Evolutionary conservation across 208 protist species (phyloP).

Genomic region (Wallacemonas sp.): DNA sequence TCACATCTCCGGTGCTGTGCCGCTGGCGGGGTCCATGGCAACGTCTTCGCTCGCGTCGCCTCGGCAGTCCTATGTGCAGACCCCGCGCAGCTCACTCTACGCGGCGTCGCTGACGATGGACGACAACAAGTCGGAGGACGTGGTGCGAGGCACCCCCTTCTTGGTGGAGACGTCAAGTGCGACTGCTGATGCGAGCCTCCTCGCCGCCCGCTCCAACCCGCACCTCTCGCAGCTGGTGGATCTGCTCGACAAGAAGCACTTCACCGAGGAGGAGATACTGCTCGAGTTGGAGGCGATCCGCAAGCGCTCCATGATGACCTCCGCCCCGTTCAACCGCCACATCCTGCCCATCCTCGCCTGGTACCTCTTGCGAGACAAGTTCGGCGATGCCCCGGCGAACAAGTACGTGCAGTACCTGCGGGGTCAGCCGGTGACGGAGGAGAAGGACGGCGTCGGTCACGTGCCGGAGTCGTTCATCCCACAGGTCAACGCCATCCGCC

Average conservation of each 20-base stretch:
- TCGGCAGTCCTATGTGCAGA: constrained; percentile 9
- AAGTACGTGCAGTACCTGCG: constrained; percentile 28
- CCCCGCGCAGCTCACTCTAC: neutral
- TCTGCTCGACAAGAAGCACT: constrained; percentile 35
- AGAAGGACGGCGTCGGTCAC: constrained; percentile 9
- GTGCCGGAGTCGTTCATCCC: constrained; percentile 30
- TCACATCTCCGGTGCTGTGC: neutral
- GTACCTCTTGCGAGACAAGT: constrained; percentile 41
- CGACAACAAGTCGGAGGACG: neutral
- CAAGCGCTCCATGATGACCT: constrained; percentile 37
- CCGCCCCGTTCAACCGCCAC: constrained; percentile 43
- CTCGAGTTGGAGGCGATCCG: constrained; percentile 54
- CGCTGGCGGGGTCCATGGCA: neutral
- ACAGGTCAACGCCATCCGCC: constrained; percentile 33
- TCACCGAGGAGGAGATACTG: constrained; percentile 46
- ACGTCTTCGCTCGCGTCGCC: constrained; percentile 12
- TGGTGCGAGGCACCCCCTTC: neutral
- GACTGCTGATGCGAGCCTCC: constrained; percentile 6
- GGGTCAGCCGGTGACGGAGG: neutral
- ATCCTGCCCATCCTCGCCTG: constrained; percentile 45
- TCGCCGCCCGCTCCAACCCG: constrained; percentile 26
- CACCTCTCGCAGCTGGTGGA: constrained; percentile 44
- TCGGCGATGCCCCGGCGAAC: constrained; percentile 27
- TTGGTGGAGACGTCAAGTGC: neutral
- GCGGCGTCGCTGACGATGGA: neutral